Evolutionary conservation across 305 asterid species (phyloP), one percentile per base, ranked within the genome.

Genomic region (Fraxinus baroniana): DNA sequence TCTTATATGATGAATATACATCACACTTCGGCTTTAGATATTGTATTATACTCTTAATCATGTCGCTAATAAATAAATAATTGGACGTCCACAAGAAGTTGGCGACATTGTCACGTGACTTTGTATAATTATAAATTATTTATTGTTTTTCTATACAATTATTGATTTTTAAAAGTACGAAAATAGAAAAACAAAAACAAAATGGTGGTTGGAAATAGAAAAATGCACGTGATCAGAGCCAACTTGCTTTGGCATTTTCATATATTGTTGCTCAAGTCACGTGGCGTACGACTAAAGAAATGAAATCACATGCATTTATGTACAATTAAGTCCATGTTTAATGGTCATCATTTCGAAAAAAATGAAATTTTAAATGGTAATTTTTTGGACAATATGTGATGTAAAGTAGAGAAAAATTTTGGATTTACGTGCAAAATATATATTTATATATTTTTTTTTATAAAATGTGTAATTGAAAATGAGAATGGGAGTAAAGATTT

Each of bases 61-160:
- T 62, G 52, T 62, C 83, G 80, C 80, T 2, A 20, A 57, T 18
- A 20, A n/a, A 0, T 39, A 81, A 1, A 10, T 39, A 35, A 41
- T 76, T 7, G 49, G 20, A 64, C 78, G 22, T 26, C 22, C 74
- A 39, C 37, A 24, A 28, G n/a, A 13, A 60, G 1, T 60, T 60
- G 70, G 74, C 28, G 7, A 46, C 83, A 76, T 78, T 78, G 79
- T 78, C 85, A 72, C 30, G 83, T 80, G 76, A 74, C 68, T 79
- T 60, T n/a, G 41, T 3, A 52, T 39, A 64, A 10, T 32, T 52
- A 30, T 18, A 3, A 22, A 41, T 71, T 44, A 1, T 10, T 41
- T 2, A 10, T 44, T 49, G 4, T 15, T 46, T 49, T 12, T 46
- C 4, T 3, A 46, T 46, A 46, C 6, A 46, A 46, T 46, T 13